Evolutionary conservation across 148 eudicot species (phyloP), one percentile per base, ranked within the genome.

Genomic region (Rhododendron henanense): DNA sequence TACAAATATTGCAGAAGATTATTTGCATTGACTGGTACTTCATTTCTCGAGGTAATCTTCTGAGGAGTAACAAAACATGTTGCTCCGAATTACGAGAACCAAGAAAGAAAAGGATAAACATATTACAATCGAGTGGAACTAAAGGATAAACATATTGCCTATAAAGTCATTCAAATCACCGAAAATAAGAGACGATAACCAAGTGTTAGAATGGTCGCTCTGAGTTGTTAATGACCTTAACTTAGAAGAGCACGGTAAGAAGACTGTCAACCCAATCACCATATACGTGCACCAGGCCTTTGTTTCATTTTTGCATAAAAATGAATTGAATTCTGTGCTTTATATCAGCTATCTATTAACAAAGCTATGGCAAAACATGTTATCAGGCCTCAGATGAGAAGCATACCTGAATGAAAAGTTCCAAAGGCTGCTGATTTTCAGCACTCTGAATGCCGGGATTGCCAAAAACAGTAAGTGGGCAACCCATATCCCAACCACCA

Each of bases 401-500:
- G 80, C 83, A 84, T 90, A 96, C 99, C 97, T 92, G 94, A 85
- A 87, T 84, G 88, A 87, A 92, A 65, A 96, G 96, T 81, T 93
- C 88, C 71, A 90, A 86, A 78, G 96, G 92, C 80, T 65, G 88
- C 82, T 90, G 88, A 86, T 85, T 87, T 53, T 90, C 90, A 78
- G 90, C 63, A 87, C 87, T 83, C 63, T 37, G 87, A 82, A 89
- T 81, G 87, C 77, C 78, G 10, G 87, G 88, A 88, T 94, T 94
- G 84, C 89, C 90, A 63, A 94, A 90, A 85, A 96, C 90, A 81
- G 86, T 63, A 45, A 96, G 92, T 10, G 99, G 97, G 87, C 99
- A 96, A 16, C 92, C 95, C 94, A 96, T 92, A 88, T 96, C 99
- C 99, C 99, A 96, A 35, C 99, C 98, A 81, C 99, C 99, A 89